phyloP scores from a whole-genome alignment of 2,329 filamentous ascomycete species.

The Pseudogymnoascus sp. region DNA sequence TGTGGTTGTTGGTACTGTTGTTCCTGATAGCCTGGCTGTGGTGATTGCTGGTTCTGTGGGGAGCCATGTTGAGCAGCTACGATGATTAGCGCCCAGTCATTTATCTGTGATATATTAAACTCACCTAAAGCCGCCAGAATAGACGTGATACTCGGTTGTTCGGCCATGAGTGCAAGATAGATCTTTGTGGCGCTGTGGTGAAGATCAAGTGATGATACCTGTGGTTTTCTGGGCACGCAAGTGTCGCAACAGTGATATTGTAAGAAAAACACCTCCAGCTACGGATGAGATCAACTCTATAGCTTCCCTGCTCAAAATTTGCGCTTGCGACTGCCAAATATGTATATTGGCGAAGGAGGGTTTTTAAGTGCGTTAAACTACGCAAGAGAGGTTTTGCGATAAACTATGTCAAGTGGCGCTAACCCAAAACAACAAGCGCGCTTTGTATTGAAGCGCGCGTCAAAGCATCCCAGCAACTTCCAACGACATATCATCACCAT shows the following conservation, averaged over 20 bases:
- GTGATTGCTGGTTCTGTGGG: conserved; percentile 31
- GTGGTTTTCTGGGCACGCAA: neutral
- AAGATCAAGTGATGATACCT: neutral
- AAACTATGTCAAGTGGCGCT: conserved; percentile 2
- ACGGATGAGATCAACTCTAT: neutral
- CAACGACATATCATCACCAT: conserved; percentile 1
- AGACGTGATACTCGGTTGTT: conserved; percentile 39
- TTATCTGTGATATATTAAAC: conserved; percentile 10
- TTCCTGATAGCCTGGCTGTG: conserved; percentile 28
- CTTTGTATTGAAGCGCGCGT: neutral
- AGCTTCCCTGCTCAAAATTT: neutral
- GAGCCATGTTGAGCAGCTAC: conserved; percentile 13
- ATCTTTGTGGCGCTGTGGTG: neutral
- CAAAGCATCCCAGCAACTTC: neutral
- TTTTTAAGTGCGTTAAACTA: neutral
- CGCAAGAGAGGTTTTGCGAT: conserved; percentile 3
- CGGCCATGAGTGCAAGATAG: conserved; percentile 30
- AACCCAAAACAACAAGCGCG: conserved; percentile 4
- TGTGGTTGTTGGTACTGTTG: conserved; percentile 33
- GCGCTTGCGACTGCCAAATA: neutral
- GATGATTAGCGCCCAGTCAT: neutral
- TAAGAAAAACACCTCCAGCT: neutral
- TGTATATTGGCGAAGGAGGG: neutral
- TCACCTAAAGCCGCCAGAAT: conserved; percentile 44
- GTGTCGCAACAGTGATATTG: neutral